Percentiles rank a stretch among this genome's conserved stretches.
Conservation (phyloP, 306 rosid species). For the Senna siamea region DNA sequence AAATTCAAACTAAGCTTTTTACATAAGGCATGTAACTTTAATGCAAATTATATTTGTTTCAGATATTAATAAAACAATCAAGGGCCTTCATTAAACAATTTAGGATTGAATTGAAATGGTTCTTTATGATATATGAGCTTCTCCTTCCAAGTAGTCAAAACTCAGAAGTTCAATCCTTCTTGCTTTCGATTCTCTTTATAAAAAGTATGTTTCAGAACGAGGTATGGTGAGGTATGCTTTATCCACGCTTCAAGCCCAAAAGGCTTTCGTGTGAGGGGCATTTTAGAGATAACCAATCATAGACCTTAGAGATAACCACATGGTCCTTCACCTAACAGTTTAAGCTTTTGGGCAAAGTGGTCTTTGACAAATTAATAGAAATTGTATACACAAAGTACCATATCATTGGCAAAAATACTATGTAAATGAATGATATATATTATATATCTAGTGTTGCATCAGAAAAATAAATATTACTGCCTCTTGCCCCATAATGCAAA, state of each 20-base stretch:
- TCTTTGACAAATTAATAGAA: not conserved
- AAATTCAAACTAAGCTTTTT: constrained; percentile 7
- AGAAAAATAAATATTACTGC: not conserved
- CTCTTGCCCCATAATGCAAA: constrained; percentile 13
- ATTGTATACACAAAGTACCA: constrained; percentile 7
- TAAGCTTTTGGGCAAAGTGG: not conserved
- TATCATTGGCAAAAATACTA: constrained; percentile 1
- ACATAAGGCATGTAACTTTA: not conserved
- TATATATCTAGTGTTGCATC: not conserved
- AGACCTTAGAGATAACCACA: not conserved
- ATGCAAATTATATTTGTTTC: no score
- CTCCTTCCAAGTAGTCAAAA: not conserved
- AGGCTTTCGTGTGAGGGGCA: not conserved
- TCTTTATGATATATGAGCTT: not conserved
- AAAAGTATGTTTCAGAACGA: not conserved
- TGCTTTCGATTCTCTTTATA: not conserved
- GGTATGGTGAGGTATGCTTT: not conserved
- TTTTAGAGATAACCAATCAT: not conserved
- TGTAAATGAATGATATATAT: not conserved
- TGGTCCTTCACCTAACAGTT: not conserved
- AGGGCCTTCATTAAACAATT: not conserved
- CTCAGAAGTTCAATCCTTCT: not conserved
- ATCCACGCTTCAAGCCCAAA: not conserved
- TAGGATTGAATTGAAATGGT: not conserved
- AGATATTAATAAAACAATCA: not conserved